Evolutionary conservation across 163 green algal genomes (phyloP).

Genomic region (Scenedesmus sp.): DNA sequence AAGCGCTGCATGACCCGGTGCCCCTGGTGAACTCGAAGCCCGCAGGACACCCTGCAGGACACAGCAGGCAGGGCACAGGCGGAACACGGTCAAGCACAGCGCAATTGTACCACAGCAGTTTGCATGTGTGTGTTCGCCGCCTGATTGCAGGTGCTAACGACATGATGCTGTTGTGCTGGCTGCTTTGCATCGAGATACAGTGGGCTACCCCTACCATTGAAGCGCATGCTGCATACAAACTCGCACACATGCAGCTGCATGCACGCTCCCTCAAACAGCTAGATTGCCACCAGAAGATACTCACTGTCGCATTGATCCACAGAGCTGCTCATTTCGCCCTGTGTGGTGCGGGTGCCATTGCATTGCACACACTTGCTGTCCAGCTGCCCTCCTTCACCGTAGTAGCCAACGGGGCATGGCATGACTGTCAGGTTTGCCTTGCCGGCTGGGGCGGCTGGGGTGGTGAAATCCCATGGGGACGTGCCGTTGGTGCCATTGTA

Average conservation of each 20-base stretch:
- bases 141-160: neutral
- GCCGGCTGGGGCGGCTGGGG: neutral
- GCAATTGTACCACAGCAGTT: too few species aligned
- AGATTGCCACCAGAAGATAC: neutral
- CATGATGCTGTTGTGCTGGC: neutral
- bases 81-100: neutral
- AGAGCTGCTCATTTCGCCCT: neutral
- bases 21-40: too few species aligned
- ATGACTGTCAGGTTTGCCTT: neutral
- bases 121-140: too few species aligned
- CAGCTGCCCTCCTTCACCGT: neutral
- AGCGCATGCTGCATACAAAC: too few species aligned
- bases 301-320: constrained; percentile 14
- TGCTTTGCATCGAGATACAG: neutral
- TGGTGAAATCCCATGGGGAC: neutral
- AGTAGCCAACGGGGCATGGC: neutral
- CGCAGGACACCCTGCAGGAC: constrained; percentile 39
- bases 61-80: neutral
- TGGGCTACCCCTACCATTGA: too few species aligned
- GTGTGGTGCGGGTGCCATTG: neutral
- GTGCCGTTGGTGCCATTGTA: neutral
- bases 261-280: neutral
- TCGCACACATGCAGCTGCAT: too few species aligned
- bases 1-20: too few species aligned
- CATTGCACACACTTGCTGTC: neutral